phyloP scores from a whole-genome alignment of 805 yeast species.

The Suhomyces pyralidae region DNA sequence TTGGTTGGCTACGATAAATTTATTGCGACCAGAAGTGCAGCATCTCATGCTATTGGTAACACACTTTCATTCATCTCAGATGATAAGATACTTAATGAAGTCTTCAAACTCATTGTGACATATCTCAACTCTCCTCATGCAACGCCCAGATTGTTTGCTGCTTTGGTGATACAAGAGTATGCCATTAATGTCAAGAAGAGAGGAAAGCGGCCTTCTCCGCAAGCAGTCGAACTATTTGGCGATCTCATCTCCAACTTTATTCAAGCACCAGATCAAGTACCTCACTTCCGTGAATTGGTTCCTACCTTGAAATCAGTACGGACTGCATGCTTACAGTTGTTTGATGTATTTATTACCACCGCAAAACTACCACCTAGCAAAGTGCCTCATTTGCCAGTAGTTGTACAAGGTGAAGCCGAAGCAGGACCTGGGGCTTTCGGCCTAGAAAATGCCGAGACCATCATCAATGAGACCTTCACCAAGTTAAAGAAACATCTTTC shows the following conservation, averaged over 20 bases:
- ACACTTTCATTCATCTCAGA: conserved; percentile 50
- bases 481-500: conserved; percentile 60
- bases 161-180: conserved; percentile 71
- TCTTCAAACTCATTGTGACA: conserved; percentile 35
- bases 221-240: conserved; percentile 20
- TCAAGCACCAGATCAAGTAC: conserved; percentile 41
- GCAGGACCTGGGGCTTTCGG: conserved; percentile 95
- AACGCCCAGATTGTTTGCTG: conserved; percentile 72
- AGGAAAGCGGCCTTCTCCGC: conserved; percentile 12
- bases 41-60: conserved; percentile 73
- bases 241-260: conserved; percentile 35
- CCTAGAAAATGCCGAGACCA: conserved; percentile 68
- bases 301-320: conserved; percentile 84
- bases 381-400: conserved; percentile 79
- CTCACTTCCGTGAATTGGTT: conserved; percentile 75
- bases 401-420: conserved; percentile 90
- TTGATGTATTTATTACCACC: conserved; percentile 70
- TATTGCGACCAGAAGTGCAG: conserved; percentile 69
- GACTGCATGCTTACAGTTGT: conserved; percentile 80
- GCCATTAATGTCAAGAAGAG: conserved; percentile 33
- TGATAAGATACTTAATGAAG: conserved; percentile 33
- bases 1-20: conserved; percentile 75
- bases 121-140: conserved; percentile 64
- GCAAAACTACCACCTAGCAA: conserved; percentile 71
- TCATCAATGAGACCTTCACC: conserved; percentile 61